These are phyloP conservation scores for Trichoderma endophyticum DNA, from an alignment of 2,329 filamentous ascomycete species.

Conservation along the genomic window DNA sequence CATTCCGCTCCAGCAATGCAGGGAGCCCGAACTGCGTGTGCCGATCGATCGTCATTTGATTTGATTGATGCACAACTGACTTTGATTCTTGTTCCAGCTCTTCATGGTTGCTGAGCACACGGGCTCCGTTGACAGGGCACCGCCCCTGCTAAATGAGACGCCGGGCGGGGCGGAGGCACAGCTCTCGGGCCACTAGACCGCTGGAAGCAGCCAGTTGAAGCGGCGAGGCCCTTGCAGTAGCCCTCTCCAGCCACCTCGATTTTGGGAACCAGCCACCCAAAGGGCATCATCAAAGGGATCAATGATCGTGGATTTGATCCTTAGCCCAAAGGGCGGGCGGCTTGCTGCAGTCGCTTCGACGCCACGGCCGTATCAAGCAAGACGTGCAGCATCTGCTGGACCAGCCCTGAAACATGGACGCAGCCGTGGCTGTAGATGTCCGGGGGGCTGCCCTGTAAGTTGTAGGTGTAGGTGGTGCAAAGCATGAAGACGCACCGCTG, in stretches of 20 bases:
- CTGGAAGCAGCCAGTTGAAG: background rate
- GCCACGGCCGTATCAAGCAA: background rate
- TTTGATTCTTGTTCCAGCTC: background rate
- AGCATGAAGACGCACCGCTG: slow-evolving; percentile 19
- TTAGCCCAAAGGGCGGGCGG: background rate
- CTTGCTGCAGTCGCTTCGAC: slow-evolving; percentile 1
- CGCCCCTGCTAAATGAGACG: slow-evolving; percentile 12
- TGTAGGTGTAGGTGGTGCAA: background rate
- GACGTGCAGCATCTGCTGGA: background rate
- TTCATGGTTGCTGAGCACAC: background rate
- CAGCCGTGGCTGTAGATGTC: background rate
- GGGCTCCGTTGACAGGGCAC: slow-evolving; percentile 10
- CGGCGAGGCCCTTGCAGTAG: slow-evolving; percentile 17
- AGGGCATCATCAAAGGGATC: slow-evolving; percentile 7
- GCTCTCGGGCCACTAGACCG: slow-evolving; percentile 6
- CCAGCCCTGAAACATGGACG: background rate
- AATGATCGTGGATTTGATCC: background rate
- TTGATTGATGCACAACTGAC: background rate
- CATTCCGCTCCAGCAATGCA: slow-evolving; percentile 11
- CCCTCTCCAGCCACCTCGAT: slow-evolving; percentile 34
- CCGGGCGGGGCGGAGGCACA: slow-evolving; percentile 16
- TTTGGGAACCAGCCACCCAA: slow-evolving; percentile 22
- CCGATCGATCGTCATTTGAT: slow-evolving; percentile 10
- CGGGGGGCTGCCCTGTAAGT: background rate
- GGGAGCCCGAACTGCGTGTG: background rate